A percentile compares a stretch with the other conserved stretches of the same genome.
These are phyloP conservation scores for Agaricus subrufescens DNA, from an alignment of 768 basidiomycete genomes.

Conservation along the genomic window DNA sequence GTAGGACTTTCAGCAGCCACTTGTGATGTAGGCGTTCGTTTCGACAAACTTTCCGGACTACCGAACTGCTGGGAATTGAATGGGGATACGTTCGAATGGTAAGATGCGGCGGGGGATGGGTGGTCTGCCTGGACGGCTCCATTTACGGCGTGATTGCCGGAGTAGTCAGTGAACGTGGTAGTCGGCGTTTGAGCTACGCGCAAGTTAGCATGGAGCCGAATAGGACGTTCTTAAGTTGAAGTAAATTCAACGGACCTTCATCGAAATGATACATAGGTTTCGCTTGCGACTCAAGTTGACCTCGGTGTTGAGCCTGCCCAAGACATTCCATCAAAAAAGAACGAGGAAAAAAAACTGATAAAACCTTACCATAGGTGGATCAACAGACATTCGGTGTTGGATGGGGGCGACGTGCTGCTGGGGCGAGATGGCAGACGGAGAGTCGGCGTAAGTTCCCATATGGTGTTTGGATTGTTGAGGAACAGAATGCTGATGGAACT, in stretches of 20 bases:
- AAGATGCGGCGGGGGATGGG: slow-evolving; percentile 4
- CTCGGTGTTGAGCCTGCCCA: neutral
- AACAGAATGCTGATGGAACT: neutral
- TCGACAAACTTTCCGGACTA: slow-evolving; percentile 1
- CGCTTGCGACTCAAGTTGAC: neutral
- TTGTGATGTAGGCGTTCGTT: neutral
- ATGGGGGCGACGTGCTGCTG: neutral
- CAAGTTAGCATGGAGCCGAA: neutral
- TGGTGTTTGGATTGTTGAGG: neutral
- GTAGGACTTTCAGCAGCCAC: neutral
- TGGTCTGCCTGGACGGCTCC: neutral
- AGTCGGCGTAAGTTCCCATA: neutral
- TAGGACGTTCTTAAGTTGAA: neutral
- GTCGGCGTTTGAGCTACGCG: neutral
- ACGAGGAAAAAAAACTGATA: no score
- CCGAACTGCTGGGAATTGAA: slow-evolving; percentile 1
- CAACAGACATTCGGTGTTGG: neutral
- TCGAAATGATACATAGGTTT: slow-evolving; percentile 5
- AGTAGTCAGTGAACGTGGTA: neutral
- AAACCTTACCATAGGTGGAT: neutral
- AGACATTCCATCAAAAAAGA: neutral
- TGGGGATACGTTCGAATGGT: neutral
- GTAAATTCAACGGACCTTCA: neutral
- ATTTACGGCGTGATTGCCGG: neutral
- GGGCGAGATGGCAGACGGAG: neutral